Conservation (phyloP, 768 basidiomycete species). For the Termitomyces sp. region DNA sequence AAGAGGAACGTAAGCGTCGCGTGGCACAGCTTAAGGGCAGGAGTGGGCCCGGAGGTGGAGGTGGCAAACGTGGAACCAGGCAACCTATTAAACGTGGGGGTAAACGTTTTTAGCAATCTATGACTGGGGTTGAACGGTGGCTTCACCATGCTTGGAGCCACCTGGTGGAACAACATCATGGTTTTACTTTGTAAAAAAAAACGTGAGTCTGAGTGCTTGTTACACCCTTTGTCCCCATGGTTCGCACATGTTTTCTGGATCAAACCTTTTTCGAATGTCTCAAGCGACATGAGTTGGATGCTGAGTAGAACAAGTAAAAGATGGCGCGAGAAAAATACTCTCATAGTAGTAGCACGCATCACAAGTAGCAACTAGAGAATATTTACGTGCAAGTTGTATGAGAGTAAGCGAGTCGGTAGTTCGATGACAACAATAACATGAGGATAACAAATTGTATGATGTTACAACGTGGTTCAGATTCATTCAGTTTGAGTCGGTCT, state of each 20-base stretch:
- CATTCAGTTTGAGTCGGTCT: neutral
- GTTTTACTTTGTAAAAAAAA: neutral
- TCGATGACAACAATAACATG: neutral
- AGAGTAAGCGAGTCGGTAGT: neutral
- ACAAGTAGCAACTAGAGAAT: neutral
- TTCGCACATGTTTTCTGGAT: neutral
- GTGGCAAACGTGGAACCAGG: conserved; percentile 47
- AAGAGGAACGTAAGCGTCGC: conserved; percentile 43
- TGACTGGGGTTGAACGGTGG: neutral
- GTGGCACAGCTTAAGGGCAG: conserved; percentile 38
- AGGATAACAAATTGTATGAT: neutral
- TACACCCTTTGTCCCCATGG: neutral
- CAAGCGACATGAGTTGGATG: neutral
- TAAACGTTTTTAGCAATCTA: conserved; percentile 55
- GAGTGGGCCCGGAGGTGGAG: conserved; percentile 13
- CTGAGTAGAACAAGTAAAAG: neutral
- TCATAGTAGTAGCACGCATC: neutral
- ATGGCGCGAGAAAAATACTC: neutral
- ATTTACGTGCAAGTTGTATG: neutral
- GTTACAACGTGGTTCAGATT: conserved; percentile 7
- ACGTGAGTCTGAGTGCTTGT: neutral
- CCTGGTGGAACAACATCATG: neutral
- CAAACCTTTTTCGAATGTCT: neutral
- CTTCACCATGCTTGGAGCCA: neutral
- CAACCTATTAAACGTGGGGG: conserved; percentile 78